These are phyloP conservation scores for Chaetomium strumarium DNA, from an alignment of 2,329 filamentous ascomycete genomes.

Conservation along the genomic window DNA sequence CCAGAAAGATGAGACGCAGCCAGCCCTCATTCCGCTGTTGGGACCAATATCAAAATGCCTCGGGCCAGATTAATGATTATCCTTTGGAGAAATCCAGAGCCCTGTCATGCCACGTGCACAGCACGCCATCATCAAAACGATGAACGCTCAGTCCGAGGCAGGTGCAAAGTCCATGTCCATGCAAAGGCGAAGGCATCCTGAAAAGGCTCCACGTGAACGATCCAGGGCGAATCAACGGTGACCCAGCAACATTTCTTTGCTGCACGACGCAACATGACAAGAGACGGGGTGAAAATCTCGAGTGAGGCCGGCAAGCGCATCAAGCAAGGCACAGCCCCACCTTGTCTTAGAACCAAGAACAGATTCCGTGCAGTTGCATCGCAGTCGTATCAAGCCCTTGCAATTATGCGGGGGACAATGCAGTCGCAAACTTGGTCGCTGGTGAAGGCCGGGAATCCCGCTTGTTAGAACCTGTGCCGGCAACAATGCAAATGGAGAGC, in stretches of 20 bases:
- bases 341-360: not conserved
- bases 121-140: not conserved
- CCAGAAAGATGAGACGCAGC: not conserved
- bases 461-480: not conserved
- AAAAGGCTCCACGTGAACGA: not conserved
- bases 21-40: not conserved
- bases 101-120: conserved; percentile 1
- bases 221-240: not conserved
- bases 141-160: not conserved
- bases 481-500: not conserved
- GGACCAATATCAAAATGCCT: not conserved
- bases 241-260: not conserved
- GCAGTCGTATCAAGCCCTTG: conserved; percentile 1
- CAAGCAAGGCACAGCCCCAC: conserved; percentile 12
- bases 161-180: not conserved
- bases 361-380: not conserved
- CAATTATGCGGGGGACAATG: not conserved
- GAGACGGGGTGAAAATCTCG: not conserved
- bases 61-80: not conserved
- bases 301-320: conserved; percentile 8
- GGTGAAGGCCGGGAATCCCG: not conserved
- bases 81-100: not conserved
- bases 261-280: too few species aligned
- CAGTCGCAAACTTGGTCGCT: not conserved
- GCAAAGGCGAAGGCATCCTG: not conserved